Conservation (phyloP, 2,329 filamentous ascomycete genomes). For the Colletotrichum magnum region DNA sequence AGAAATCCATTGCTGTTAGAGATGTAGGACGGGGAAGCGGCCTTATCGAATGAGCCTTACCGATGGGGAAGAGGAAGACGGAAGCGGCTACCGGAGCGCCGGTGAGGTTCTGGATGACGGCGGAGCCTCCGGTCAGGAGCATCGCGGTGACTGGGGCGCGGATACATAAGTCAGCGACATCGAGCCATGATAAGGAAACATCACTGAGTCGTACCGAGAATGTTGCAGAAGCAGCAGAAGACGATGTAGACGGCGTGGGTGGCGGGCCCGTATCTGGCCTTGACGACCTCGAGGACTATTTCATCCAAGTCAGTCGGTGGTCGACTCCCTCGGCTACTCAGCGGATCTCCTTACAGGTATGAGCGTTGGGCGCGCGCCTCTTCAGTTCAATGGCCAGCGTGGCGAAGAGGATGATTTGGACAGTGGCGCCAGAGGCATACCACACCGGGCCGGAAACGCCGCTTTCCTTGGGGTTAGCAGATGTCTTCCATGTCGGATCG, state of each 20-base stretch:
- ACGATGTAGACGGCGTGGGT: slow-evolving; percentile 86
- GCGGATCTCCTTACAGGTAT: slow-evolving; percentile 64
- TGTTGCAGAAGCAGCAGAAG: slow-evolving; percentile 85
- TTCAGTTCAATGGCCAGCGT: slow-evolving; percentile 93
- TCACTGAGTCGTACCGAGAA: slow-evolving; percentile 59
- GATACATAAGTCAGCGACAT: not conserved
- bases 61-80: slow-evolving; percentile 86
- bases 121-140: slow-evolving; percentile 83
- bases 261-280: slow-evolving; percentile 79
- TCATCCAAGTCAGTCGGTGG: not conserved
- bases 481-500: accelerated
- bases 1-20: too few relatives aligned
- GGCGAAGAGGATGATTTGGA: slow-evolving; percentile 91
- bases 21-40: too few relatives aligned
- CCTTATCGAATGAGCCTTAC: slow-evolving; percentile 55
- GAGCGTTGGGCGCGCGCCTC: slow-evolving; percentile 87
- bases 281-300: slow-evolving; percentile 80
- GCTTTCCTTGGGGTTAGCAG: slow-evolving; percentile 23
- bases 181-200: accelerated
- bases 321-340: accelerated
- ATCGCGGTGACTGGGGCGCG: slow-evolving; percentile 85
- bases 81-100: slow-evolving; percentile 77
- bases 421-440: slow-evolving; percentile 80
- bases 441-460: slow-evolving; percentile 74
- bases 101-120: slow-evolving; percentile 43